phyloP scores from a whole-genome alignment of 805 yeast species.

The Wickerhamomyces sydowiorum region DNA sequence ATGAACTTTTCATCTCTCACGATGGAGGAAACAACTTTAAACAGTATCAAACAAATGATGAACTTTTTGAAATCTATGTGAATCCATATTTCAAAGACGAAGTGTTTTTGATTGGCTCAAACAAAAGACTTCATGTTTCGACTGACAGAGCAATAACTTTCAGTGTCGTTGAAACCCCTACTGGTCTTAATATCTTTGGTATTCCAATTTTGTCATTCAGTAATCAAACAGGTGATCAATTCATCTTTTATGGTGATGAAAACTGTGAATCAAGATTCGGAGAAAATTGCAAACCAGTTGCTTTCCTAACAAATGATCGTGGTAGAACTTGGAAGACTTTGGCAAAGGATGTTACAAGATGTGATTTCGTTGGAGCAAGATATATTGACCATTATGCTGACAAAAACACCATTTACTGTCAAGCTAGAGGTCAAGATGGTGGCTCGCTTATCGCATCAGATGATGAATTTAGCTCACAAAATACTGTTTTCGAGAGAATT shows the following conservation, averaged over 20 bases:
- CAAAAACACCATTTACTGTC: slow-evolving; percentile 59
- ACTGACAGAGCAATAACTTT: slow-evolving; percentile 52
- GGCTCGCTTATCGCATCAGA: slow-evolving; percentile 24
- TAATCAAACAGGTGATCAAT: slow-evolving; percentile 40
- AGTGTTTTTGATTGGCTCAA: slow-evolving; percentile 18
- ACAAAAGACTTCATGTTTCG: slow-evolving; percentile 42
- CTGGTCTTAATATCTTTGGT: slow-evolving; percentile 41
- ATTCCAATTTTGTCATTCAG: slow-evolving; percentile 56
- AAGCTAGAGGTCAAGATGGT: slow-evolving; percentile 29
- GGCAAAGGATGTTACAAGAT: slow-evolving; percentile 42
- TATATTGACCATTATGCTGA: slow-evolving; percentile 35
- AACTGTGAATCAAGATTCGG: slow-evolving; percentile 35
- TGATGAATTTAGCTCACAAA: slow-evolving; percentile 20
- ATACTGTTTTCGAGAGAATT: slow-evolving; percentile 46
- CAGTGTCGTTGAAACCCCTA: slow-evolving; percentile 33
- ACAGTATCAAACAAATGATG: slow-evolving; percentile 21
- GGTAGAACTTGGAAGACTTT: slow-evolving; percentile 59
- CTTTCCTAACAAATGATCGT: slow-evolving; percentile 57
- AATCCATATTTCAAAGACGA: slow-evolving; percentile 56
- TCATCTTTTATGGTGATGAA: slow-evolving; percentile 64
- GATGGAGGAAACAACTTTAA: slow-evolving; percentile 30
- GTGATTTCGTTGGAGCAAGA: slow-evolving; percentile 56
- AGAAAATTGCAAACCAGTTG: slow-evolving; percentile 43
- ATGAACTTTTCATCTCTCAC: slow-evolving; percentile 55
- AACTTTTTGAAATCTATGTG: slow-evolving; percentile 42